Evolutionary conservation across 1,284 basidiomycete species (phyloP).

Genomic region (Stygiomarasmius scandens): DNA sequence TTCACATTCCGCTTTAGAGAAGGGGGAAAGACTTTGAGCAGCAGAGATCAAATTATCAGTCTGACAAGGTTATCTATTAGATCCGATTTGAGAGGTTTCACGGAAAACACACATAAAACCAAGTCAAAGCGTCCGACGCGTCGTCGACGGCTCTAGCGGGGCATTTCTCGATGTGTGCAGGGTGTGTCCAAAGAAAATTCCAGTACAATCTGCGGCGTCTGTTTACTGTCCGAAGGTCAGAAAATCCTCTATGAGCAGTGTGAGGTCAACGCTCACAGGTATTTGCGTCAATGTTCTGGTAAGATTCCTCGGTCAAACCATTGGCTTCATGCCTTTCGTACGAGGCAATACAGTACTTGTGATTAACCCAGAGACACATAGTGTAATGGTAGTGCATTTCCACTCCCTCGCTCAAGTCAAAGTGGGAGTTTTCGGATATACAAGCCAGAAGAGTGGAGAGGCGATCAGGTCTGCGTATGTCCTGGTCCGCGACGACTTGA

Average conservation of each 20-base stretch:
- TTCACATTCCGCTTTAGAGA: slow-evolving; percentile 55
- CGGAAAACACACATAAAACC: slow-evolving; percentile 44
- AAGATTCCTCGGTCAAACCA: slow-evolving; percentile 21
- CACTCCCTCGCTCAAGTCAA: slow-evolving; percentile 31
- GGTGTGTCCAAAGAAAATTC: slow-evolving; percentile 53
- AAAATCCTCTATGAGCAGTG: slow-evolving; percentile 7
- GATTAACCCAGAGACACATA: slow-evolving; percentile 42
- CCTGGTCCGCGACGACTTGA: slow-evolving; percentile 48
- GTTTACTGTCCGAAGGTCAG: slow-evolving; percentile 35
- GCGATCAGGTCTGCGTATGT: slow-evolving; percentile 40
- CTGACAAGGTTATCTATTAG: slow-evolving; percentile 23
- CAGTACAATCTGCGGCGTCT: slow-evolving; percentile 50
- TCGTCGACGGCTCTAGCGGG: slow-evolving; percentile 44
- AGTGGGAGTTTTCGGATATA: slow-evolving; percentile 26
- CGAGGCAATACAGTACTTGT: slow-evolving; percentile 43
- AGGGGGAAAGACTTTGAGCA: slow-evolving; percentile 44
- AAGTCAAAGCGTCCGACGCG: slow-evolving; percentile 50
- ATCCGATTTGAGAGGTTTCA: background rate
- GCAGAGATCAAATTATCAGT: slow-evolving; percentile 53
- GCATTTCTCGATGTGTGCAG: slow-evolving; percentile 40
- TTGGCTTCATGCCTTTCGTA: slow-evolving; percentile 35
- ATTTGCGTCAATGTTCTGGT: slow-evolving; percentile 27
- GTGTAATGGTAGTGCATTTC: slow-evolving; percentile 40
- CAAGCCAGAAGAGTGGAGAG: slow-evolving; percentile 29
- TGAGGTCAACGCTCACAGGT: slow-evolving; percentile 22